A percentile compares a stretch with the other conserved stretches of the same genome.
phyloP scores from a whole-genome alignment of 2,329 filamentous ascomycete species.

The Aspergillus japonicus region DNA sequence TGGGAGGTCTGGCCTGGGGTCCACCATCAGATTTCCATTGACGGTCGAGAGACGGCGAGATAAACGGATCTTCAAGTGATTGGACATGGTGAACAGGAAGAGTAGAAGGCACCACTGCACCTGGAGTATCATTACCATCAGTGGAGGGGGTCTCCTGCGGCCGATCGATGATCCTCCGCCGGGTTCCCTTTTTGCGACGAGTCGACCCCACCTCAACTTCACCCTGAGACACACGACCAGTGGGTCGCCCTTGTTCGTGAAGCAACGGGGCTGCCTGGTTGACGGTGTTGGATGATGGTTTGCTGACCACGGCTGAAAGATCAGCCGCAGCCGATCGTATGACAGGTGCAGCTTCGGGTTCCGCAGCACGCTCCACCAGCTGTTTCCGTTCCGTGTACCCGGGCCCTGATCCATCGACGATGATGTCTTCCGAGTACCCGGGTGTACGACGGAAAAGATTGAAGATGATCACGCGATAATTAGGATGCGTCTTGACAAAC shows the following conservation, averaged over 20 bases:
- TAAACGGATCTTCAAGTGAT: slow-evolving; percentile 27
- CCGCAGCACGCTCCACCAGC: slow-evolving; percentile 75
- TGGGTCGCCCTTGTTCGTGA: slow-evolving; percentile 16
- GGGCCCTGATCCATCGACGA: slow-evolving; percentile 81
- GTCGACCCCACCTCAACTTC: slow-evolving; percentile 34
- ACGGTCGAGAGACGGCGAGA: slow-evolving; percentile 27
- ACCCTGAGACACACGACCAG: slow-evolving; percentile 18
- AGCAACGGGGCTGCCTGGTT: slow-evolving; percentile 11
- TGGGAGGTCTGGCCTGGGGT: slow-evolving; percentile 28
- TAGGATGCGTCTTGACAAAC: slow-evolving; percentile 80
- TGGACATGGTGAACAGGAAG: slow-evolving; percentile 32
- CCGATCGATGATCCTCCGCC: slow-evolving; percentile 59
- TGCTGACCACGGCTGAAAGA: slow-evolving; percentile 65
- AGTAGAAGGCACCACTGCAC: slow-evolving; percentile 29
- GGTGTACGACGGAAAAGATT: slow-evolving; percentile 90
- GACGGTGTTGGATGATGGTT: slow-evolving; percentile 48
- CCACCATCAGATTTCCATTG: slow-evolving; percentile 34
- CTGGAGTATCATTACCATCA: slow-evolving; percentile 31
- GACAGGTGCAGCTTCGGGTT: slow-evolving; percentile 73
- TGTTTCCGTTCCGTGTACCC: slow-evolving; percentile 82
- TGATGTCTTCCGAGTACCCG: slow-evolving; percentile 84
- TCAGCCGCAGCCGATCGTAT: slow-evolving; percentile 68
- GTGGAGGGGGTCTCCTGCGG: slow-evolving; percentile 45
- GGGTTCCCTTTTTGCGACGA: slow-evolving; percentile 51
- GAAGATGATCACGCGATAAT: slow-evolving; percentile 88